A percentile compares a stretch with the other conserved stretches of the same genome.
These are phyloP conservation scores for Podospora sp. DNA, from an alignment of 495 filamentous ascomycete genomes.

Conservation along the genomic window DNA sequence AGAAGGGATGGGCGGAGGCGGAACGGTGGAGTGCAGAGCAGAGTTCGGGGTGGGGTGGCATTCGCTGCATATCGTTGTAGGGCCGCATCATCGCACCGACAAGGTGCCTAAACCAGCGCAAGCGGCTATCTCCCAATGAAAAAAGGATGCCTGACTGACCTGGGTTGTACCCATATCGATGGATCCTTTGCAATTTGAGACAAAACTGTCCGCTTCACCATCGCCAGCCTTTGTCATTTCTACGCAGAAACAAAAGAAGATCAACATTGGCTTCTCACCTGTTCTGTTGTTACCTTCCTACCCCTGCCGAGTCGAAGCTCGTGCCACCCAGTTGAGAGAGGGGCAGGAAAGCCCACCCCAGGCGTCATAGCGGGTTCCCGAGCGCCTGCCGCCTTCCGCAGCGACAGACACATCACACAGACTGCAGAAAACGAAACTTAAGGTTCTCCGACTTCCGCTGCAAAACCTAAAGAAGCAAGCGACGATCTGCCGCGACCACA, in stretches of 20 bases:
- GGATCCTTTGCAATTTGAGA: not conserved
- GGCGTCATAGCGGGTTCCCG: conserved; percentile 17
- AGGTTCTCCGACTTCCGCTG: conserved; percentile 6
- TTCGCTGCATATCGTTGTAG: conserved; percentile 8
- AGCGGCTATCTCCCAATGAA: conserved; percentile 19
- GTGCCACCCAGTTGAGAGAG: conserved; percentile 1
- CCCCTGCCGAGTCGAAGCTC: not conserved
- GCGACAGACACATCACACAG: not conserved
- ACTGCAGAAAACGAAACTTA: not conserved
- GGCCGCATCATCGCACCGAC: conserved; percentile 6
- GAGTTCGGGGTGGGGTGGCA: not conserved
- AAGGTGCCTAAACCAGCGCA: conserved; percentile 17
- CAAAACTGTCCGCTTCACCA: not conserved
- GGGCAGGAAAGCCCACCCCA: conserved; percentile 8
- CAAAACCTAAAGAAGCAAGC: not conserved
- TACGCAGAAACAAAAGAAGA: not conserved
- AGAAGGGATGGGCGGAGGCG: not conserved
- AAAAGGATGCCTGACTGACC: conserved; percentile 4
- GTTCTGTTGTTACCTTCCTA: not conserved
- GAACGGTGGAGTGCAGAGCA: not conserved
- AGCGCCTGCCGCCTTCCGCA: conserved; percentile 15
- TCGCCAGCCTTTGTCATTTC: not conserved
- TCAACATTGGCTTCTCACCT: not conserved
- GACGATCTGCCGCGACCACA: not conserved
- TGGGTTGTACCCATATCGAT: not conserved